phyloP scores from a whole-genome alignment of 768 basidiomycete species.

The Pleurotus tuber-regium region DNA sequence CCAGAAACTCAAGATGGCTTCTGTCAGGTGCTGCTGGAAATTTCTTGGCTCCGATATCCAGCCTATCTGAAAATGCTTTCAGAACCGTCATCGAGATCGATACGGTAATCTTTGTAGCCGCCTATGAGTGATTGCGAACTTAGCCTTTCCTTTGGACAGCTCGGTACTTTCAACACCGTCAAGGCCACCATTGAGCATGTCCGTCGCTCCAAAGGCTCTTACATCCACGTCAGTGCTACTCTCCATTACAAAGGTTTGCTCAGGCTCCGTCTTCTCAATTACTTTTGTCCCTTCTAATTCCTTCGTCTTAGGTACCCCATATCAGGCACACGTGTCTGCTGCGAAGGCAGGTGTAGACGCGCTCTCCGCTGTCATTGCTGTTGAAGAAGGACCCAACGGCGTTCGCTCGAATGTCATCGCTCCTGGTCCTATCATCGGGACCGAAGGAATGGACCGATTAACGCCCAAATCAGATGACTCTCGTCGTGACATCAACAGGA shows the following conservation, averaged over 20 bases:
- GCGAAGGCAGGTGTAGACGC: conserved; percentile 96
- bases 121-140: no score
- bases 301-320: conserved; percentile 57
- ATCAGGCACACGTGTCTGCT: conserved; percentile 91
- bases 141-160: conserved; percentile 38
- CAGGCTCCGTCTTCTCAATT: conserved; percentile 37
- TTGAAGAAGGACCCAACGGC: conserved; percentile 95
- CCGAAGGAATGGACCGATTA: conserved; percentile 73
- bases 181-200: conserved; percentile 85
- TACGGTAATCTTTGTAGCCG: no score
- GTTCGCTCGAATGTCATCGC: conserved; percentile 87
- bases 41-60: conserved; percentile 85
- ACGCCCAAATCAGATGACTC: conserved; percentile 25
- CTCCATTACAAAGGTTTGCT: conserved; percentile 76
- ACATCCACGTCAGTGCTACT: conserved; percentile 88
- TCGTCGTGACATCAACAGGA: conserved; percentile 18
- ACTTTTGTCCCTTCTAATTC: background rate
- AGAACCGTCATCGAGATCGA: conserved; percentile 93
- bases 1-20: background rate
- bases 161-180: conserved; percentile 93
- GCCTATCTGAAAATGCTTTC: conserved; percentile 88
- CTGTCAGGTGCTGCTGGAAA: conserved; percentile 90
- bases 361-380: conserved; percentile 77
- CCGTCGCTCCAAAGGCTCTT: conserved; percentile 71
- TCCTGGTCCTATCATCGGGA: conserved; percentile 78